Conservation (phyloP, 257 asterid genomes). For the Ballota nigra region DNA sequence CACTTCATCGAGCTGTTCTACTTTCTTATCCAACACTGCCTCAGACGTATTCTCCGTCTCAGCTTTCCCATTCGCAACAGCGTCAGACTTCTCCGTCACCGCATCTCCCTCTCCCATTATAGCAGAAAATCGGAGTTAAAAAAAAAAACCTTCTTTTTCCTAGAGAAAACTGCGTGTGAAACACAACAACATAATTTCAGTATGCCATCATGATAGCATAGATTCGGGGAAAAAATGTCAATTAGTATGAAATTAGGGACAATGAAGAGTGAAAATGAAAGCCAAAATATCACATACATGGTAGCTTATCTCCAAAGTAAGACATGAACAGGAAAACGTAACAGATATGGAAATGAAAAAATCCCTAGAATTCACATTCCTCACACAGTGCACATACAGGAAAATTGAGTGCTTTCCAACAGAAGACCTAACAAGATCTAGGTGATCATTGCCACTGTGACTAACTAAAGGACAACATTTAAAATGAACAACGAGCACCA, state of each 20-base stretch:
- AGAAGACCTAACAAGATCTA: conserved; percentile 20
- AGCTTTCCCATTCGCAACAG: conserved; percentile 40
- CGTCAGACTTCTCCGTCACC: conserved; percentile 40
- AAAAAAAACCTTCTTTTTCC: background rate
- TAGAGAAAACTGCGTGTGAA: background rate
- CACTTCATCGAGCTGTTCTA: conserved; percentile 18
- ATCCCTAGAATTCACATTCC: background rate
- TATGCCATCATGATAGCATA: background rate
- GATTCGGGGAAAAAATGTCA: background rate
- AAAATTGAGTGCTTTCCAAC: background rate
- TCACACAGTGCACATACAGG: background rate
- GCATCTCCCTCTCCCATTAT: conserved; percentile 64
- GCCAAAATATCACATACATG: background rate
- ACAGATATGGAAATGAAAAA: background rate
- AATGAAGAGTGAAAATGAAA: background rate
- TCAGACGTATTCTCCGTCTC: conserved; percentile 19
- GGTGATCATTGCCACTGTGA: conserved; percentile 8
- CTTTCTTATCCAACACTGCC: conserved; percentile 9
- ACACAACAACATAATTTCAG: background rate
- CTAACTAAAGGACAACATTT: background rate
- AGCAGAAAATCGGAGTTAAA: background rate
- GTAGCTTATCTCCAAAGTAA: background rate
- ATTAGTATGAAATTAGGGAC: background rate
- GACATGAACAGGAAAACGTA: background rate
- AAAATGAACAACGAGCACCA: background rate